Conservation (phyloP, 129 eudicot species). For the Escallonia herrerae region DNA sequence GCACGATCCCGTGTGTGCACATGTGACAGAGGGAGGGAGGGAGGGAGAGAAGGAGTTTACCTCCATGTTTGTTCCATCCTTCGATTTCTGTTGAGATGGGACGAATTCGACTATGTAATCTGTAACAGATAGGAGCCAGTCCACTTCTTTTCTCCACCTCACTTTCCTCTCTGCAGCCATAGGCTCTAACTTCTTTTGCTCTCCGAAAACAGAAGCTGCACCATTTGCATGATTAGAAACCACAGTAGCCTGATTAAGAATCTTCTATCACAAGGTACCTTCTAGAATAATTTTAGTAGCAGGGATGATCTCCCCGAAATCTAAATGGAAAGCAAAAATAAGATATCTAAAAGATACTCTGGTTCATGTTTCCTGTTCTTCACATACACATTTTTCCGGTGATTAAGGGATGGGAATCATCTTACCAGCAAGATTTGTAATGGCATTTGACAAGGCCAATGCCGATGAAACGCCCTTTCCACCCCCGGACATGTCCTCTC, state of each 20-base stretch:
- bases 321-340: neutral
- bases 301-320: neutral
- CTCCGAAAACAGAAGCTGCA: slow-evolving; percentile 85
- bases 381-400: too few relatives aligned
- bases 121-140: slow-evolving; percentile 78
- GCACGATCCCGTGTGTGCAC: too few relatives aligned
- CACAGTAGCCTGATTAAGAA: neutral
- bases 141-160: slow-evolving; percentile 77
- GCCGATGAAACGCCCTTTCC: slow-evolving; percentile 94
- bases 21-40: neutral
- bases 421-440: slow-evolving; percentile 80
- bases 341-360: neutral
- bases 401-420: neutral
- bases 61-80: slow-evolving; percentile 79
- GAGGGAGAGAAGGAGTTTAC: slow-evolving; percentile 24
- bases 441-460: slow-evolving; percentile 77
- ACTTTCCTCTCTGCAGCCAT: slow-evolving; percentile 58
- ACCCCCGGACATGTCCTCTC: slow-evolving; percentile 94
- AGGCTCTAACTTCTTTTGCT: slow-evolving; percentile 67
- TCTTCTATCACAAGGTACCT: neutral
- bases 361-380: too few relatives aligned
- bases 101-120: slow-evolving; percentile 77
- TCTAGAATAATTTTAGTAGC: neutral
- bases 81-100: slow-evolving; percentile 55
- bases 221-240: neutral